A percentile compares a stretch with the other conserved stretches of the same genome.
These are phyloP conservation scores for Crotalaria pallida DNA, from an alignment of 306 rosid genomes.

Conservation along the genomic window DNA sequence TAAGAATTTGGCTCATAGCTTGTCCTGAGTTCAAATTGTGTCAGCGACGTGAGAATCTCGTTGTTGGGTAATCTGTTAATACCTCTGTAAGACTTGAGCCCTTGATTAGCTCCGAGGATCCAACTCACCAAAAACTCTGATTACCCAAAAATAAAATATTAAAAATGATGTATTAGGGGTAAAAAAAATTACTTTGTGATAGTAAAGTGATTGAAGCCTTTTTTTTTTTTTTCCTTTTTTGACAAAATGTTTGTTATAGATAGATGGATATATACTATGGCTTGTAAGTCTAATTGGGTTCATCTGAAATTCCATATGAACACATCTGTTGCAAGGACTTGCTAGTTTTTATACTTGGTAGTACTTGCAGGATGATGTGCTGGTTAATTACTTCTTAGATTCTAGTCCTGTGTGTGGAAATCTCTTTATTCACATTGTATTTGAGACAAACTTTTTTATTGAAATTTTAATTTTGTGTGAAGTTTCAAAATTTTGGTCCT, in stretches of 20 bases:
- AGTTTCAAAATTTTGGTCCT: neutral
- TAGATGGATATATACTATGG: neutral
- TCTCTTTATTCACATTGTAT: neutral
- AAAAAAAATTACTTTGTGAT: no score
- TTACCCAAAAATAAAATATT: no score
- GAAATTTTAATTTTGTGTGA: neutral
- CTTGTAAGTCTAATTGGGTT: neutral
- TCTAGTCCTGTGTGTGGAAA: neutral
- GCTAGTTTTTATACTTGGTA: neutral
- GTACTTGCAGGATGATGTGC: neutral
- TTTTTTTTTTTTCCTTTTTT: no score
- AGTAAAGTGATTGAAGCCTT: neutral
- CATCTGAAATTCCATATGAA: neutral
- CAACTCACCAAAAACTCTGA: no score
- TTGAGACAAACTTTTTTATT: no score
- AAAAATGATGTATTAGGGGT: no score
- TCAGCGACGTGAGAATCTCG: no score
- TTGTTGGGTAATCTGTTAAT: no score
- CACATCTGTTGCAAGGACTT: neutral
- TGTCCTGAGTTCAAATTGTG: no score
- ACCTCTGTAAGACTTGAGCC: no score
- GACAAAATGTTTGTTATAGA: neutral
- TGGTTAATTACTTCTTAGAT: neutral
- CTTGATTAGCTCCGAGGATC: no score
- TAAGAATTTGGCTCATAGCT: no score